Percentiles rank a stretch among this genome's conserved stretches.
phyloP scores from a whole-genome alignment of 2,329 filamentous ascomycete genomes.

The Westerdykella aurantiaca region DNA sequence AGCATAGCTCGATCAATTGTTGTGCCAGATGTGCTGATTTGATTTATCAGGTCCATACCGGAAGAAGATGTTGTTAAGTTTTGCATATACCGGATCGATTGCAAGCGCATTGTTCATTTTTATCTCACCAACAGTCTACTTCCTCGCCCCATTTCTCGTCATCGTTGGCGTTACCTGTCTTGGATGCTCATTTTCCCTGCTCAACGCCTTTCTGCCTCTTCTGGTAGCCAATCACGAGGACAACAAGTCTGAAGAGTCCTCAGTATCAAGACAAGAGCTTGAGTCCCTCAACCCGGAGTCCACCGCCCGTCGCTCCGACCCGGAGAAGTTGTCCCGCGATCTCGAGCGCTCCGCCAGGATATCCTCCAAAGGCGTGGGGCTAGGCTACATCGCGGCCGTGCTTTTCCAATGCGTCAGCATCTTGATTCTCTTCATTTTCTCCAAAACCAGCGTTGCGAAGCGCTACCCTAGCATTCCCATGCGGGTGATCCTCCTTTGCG shows the following conservation, averaged over 20 bases:
- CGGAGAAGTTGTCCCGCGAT: slow-evolving; percentile 51
- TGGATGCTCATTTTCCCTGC: slow-evolving; percentile 88
- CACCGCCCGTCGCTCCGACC: slow-evolving; percentile 4
- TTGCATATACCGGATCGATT: slow-evolving; percentile 71
- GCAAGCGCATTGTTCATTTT: slow-evolving; percentile 78
- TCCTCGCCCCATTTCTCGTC: slow-evolving; percentile 72
- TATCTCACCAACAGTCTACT: slow-evolving; percentile 65
- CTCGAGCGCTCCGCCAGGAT: slow-evolving; percentile 77
- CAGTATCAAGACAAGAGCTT: slow-evolving; percentile 22
- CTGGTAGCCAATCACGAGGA: slow-evolving; percentile 74
- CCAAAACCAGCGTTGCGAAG: slow-evolving; percentile 42
- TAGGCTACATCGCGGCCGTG: slow-evolving; percentile 79
- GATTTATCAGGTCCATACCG: slow-evolving; percentile 54
- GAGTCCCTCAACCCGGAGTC: slow-evolving; percentile 19
- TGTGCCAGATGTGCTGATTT: neutral
- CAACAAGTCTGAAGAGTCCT: slow-evolving; percentile 8
- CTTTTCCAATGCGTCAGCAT: slow-evolving; percentile 75
- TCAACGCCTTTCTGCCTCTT: slow-evolving; percentile 88
- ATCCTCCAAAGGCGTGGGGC: slow-evolving; percentile 81
- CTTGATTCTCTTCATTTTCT: slow-evolving; percentile 57
- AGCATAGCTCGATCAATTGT: neutral
- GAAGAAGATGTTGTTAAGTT: slow-evolving; percentile 74
- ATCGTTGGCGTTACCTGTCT: slow-evolving; percentile 85
- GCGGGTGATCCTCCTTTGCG: slow-evolving; percentile 71
- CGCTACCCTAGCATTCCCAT: slow-evolving; percentile 74